Percentiles rank a stretch among this genome's conserved stretches.
Evolutionary conservation across 1,284 basidiomycete genomes (phyloP).

Genomic region (Malassezia psittaci): DNA sequence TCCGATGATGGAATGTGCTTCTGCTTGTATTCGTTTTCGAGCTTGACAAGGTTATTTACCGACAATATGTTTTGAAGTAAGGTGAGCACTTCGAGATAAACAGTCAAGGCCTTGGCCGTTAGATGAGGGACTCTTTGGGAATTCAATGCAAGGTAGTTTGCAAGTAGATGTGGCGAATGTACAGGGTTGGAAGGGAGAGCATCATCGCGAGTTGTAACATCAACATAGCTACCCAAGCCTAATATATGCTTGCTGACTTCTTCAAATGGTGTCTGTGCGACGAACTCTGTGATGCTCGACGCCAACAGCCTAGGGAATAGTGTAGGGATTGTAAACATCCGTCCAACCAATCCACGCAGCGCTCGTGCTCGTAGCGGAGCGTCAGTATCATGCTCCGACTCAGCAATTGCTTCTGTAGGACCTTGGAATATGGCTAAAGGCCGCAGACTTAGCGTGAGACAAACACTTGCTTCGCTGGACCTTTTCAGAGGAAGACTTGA

Average conservation of each 20-base stretch:
- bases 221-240: conserved; percentile 6
- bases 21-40: too few relatives aligned
- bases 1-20: too few relatives aligned
- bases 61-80: conserved; percentile 29
- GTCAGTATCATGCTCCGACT: conserved; percentile 9
- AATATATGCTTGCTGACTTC: conserved; percentile 23
- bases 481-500: conserved; percentile 18
- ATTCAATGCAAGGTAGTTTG: conserved; percentile 29
- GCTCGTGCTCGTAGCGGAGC: neutral
- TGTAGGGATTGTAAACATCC: neutral
- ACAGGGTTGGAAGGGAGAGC: conserved; percentile 11
- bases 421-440: conserved; percentile 17
- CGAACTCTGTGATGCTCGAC: conserved; percentile 23
- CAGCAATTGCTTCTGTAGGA: neutral
- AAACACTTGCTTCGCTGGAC: conserved; percentile 16
- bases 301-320: conserved; percentile 17
- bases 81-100: conserved; percentile 32
- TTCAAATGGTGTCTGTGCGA: conserved; percentile 26
- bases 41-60: too few relatives aligned
- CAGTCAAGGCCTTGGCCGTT: conserved; percentile 13
- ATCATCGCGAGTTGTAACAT: conserved; percentile 3
- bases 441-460: conserved; percentile 18
- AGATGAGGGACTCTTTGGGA: conserved; percentile 26
- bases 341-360: neutral
- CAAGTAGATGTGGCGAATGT: conserved; percentile 24